These are phyloP conservation scores for Aspergillus coremiiformis DNA, from an alignment of 495 filamentous ascomycete species.

Conservation along the genomic window DNA sequence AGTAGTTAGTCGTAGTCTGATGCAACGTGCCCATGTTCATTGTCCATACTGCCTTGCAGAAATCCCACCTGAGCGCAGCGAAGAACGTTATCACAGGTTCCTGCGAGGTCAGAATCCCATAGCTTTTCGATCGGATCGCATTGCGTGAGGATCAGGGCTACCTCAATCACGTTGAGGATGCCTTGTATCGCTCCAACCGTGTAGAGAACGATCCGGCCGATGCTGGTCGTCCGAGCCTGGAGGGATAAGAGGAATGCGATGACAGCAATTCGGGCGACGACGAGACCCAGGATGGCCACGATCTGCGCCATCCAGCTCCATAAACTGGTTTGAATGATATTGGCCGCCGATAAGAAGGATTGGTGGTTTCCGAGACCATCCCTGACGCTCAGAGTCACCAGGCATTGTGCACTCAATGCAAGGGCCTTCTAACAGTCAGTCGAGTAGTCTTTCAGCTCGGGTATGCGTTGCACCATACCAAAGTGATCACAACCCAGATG, in stretches of 20 bases:
- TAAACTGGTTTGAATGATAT: constrained; percentile 19
- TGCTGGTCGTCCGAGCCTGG: constrained; percentile 17
- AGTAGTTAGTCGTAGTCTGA: not conserved
- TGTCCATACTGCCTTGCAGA: constrained; percentile 18
- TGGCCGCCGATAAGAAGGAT: constrained; percentile 5
- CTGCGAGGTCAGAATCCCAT: constrained; percentile 19
- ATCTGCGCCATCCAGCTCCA: constrained; percentile 29
- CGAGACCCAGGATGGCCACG: constrained; percentile 16
- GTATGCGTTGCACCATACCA: constrained; percentile 12
- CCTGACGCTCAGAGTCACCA: constrained; percentile 16
- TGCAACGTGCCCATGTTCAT: not conserved
- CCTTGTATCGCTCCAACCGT: constrained; percentile 19
- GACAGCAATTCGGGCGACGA: constrained; percentile 22
- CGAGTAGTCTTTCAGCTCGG: not conserved
- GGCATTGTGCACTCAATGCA: constrained; percentile 13
- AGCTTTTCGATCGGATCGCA: constrained; percentile 20
- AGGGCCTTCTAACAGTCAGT: constrained; percentile 1
- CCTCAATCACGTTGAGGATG: constrained; percentile 16
- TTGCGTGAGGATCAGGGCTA: constrained; percentile 21
- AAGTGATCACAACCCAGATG: constrained; percentile 21
- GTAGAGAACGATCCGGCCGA: constrained; percentile 18
- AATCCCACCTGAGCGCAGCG: constrained; percentile 18
- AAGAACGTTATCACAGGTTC: constrained; percentile 18
- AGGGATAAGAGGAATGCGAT: constrained; percentile 27
- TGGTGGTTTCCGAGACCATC: constrained; percentile 26